Evolutionary conservation across 2,329 filamentous ascomycete species (phyloP), one percentile per base, ranked within the genome.

Genomic region (Aquanectria penicillioides): DNA sequence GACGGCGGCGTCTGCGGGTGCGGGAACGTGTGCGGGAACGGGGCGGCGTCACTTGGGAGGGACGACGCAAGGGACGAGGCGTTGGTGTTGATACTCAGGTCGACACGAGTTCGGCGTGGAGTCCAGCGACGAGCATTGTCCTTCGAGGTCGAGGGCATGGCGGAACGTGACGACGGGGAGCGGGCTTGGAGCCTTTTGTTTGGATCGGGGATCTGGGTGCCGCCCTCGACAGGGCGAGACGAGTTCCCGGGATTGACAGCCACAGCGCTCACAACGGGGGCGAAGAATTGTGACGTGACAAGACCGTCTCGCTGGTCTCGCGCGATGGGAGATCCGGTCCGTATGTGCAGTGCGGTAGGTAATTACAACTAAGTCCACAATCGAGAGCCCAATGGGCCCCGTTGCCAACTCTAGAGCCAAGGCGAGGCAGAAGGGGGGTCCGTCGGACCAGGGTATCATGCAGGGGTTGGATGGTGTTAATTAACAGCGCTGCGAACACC

Each of bases 241-340:
- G 13, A 41, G 64, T 36, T 46, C 66, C 65, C 61, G 56, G 57
- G 59, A 63, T 69, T 56, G 61, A 62, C 65, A 69, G 67, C 67
- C 67, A 69, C 67, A 40, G 47, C 60, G n/a, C n/a, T n/a, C n/a
- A n/a, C n/a, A 13, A 54, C 61, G 57, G 53, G 61, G 54, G 58
- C 40, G 29, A 62, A 46, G 64, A 67, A 65, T 67, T 67, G 66
- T 64, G 67, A 66, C 65, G 65, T 69, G 67, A 68, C 67, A 67
- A 63, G 59, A 62, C 36, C 49, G 38, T 53, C 41, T 61, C 43
- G 55, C 56, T 61, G 44, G 56, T 55, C 44, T 55, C 38, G 60
- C 36, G 54, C 43, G 66, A 65, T 53, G 66, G 63, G 55, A 41
- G 50, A 38, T 44, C 49, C 49, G 53, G 48, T 33, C 48, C 55